Base-by-base conservation (phyloP, 2,329 filamentous ascomycete genomes). In the Tolypocladium album region DNA sequence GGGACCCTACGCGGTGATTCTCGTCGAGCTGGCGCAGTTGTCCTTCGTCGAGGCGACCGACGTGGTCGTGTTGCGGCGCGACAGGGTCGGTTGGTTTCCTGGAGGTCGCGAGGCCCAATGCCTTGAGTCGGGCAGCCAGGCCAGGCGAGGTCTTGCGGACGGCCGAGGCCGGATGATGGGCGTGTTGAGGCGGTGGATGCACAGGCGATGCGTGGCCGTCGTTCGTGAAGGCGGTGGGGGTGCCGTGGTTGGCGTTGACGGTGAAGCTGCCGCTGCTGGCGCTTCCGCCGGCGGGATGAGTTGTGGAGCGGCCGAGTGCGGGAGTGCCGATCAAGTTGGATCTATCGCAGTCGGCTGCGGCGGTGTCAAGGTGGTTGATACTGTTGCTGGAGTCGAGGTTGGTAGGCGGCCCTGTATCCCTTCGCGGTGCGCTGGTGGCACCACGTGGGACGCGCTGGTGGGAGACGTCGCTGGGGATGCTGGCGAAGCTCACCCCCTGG, bases 21-120 rank as follows among this genome's bases (percentile, higher is more conserved):
- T 83, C 78, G 75, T 92, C 88, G 67, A 91, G 81, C 68, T 85
- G 80, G 65, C 84, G 82, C 61, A 91, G 79, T 67, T 90, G 87
- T 64, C 86, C 79, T 72, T 90, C 85, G 67, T 88, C 80, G 59
- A 91, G 84, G 62, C 88, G 85, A 65, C 88, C 88, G 67, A 90
- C 79, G 68, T 76, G 74, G 57, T 82, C 79, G 71, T 64, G 66
- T 57, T 70, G 67, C 31, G 71, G 65, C 20, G 66, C 61, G 24
- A 59, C 56, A 34, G 64, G 56, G 58, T 64, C 60, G 55, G 69
- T 69, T 63, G 74, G 66, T 61, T 75, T 74, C 63, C 75, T 75
- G 58, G 72, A 63, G 34, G 73, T 72, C 60, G 82, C 82, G 63
- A 88, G 86, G 45, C 85, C 84, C 53, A 88, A 76, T 50, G 85